Base-by-base conservation (phyloP, 2,329 filamentous ascomycete genomes). In the Cladophialophora bantiana region DNA sequence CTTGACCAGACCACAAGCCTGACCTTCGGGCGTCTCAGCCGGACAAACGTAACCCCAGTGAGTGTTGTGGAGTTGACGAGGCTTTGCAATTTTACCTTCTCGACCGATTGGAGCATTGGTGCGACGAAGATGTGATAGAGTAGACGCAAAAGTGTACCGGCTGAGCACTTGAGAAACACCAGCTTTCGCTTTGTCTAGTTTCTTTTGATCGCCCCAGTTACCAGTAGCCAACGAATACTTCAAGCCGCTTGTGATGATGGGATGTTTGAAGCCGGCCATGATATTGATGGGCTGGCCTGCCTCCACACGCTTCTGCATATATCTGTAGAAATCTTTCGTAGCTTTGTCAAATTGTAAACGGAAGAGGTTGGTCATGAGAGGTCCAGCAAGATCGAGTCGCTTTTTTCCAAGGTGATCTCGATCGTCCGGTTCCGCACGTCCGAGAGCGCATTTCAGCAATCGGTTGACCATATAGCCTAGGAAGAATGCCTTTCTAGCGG, bases 151-250 rank as follows among this genome's bases (percentile, higher is more conserved):
- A 0, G 96, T 98, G 78, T 98, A 99, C 77, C 95, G 89, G 83
- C 97, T 99, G 75, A 99, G 82, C 81, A 99, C 96, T 81, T 99
- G 95, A 56, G 94, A 98, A 55, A 99, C 95, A 85, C 95, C 96
- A 55, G 95, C 95, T 71, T 96, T 98, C 1, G 94, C 92, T 73
- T 90, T 94, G 74, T 92, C 91, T 20, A 95, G 94, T 83, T 98
- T 99, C 86, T 98, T 99, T 83, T 99, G 95, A 72, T 99, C 95
- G 76, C 95, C 96, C 96, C 95, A 99, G 81, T 99, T 99, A 72
- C 95, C 95, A 13, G 95, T 99, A 32, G 95, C 94, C 69, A 99
- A 84, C 60, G 95, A 97, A 80, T 99, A 99, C 77, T 97, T 97
- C 72, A 99, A 82, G 58, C 94, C 95, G 76, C 95, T 96, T 20